Percentiles rank a stretch among this genome's conserved stretches.
phyloP scores from a whole-genome alignment of 495 filamentous ascomycete species.

The Hypoxylon lenormandii region DNA sequence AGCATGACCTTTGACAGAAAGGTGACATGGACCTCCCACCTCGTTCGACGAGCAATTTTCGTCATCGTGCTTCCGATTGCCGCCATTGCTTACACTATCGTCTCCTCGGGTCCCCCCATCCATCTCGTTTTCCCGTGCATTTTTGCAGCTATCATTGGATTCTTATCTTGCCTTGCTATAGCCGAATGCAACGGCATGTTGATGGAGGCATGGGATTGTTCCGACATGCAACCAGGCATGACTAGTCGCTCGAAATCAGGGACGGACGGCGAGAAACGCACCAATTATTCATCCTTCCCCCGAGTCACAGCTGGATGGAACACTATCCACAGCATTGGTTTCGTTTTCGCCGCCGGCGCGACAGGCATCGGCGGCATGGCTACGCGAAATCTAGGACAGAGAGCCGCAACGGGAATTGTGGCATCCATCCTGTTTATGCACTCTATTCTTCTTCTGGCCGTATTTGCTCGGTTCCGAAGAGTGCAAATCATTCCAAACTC shows the following conservation, averaged over 20 bases:
- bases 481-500: slow-evolving; percentile 74
- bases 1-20: slow-evolving; percentile 70
- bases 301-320: slow-evolving; percentile 78
- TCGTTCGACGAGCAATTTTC: slow-evolving; percentile 74
- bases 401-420: slow-evolving; percentile 71
- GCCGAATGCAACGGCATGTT: slow-evolving; percentile 80
- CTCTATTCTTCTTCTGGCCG: slow-evolving; percentile 69
- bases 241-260: slow-evolving; percentile 65
- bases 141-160: slow-evolving; percentile 74
- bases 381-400: slow-evolving; percentile 73
- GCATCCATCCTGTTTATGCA: slow-evolving; percentile 71
- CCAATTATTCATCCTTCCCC: slow-evolving; percentile 75
- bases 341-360: slow-evolving; percentile 72
- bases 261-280: slow-evolving; percentile 60
- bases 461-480: slow-evolving; percentile 70
- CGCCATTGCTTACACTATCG: slow-evolving; percentile 72
- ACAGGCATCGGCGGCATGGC: slow-evolving; percentile 71
- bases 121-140: slow-evolving; percentile 72
- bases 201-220: slow-evolving; percentile 84
- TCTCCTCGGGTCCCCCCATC: slow-evolving; percentile 68
- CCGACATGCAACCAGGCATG: slow-evolving; percentile 73
- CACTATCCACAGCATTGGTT: slow-evolving; percentile 73
- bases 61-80: slow-evolving; percentile 72
- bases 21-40: slow-evolving; percentile 73
- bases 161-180: slow-evolving; percentile 76